Base-by-base conservation (phyloP, 352 stramenopile genomes). In the Pythium chondricola region DNA sequence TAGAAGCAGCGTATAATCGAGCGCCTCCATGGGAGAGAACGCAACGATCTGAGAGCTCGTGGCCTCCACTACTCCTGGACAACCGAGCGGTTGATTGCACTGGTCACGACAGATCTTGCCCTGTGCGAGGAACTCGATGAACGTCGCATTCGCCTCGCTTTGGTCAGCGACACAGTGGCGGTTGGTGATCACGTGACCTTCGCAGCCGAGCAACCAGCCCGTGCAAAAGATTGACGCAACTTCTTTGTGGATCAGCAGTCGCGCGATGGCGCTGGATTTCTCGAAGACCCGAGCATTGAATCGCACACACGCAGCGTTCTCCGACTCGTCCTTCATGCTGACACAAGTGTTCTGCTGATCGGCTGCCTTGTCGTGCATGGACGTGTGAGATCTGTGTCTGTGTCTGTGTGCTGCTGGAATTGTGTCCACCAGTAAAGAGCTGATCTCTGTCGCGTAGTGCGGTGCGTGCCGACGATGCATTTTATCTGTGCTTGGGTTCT, bases 151-250 rank as follows among this genome's bases (percentile, higher is more conserved):
- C 22, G 70, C 70, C 6, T 76, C 62, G n/a, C 27, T 47, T 1
- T 57, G 26, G 16, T 50, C 48, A 6, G 44, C 39, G 20, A 85
- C 67, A 31, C 73, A 85, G 56, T 85, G 73, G 53, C 71, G 52
- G 43, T 76, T 83, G 2, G 73, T 83, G n/a, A 85, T 31, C 6
- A 85, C 30, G 53, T 85, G 70, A 16, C 70, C 70, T 14, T 76
- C 65, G 43, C 67, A 83, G 9, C 73, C 73, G 5, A 82, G 27
- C 6, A 85, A 35, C 56, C 65, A 85, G 3, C 70, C 73, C 3
- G 73, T 79, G 52, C 73, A 85, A 27, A 71, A 76, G 45, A 74
- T 55, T 11, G 58, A 61, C 24, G 65, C 64, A 9, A 35, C 20
- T 2, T 17, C 21, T 42, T 82, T 82, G 30, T 82, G 71, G 37